These are phyloP conservation scores for Anthostomella pinea DNA, from an alignment of 2,329 filamentous ascomycete species.

Conservation along the genomic window DNA sequence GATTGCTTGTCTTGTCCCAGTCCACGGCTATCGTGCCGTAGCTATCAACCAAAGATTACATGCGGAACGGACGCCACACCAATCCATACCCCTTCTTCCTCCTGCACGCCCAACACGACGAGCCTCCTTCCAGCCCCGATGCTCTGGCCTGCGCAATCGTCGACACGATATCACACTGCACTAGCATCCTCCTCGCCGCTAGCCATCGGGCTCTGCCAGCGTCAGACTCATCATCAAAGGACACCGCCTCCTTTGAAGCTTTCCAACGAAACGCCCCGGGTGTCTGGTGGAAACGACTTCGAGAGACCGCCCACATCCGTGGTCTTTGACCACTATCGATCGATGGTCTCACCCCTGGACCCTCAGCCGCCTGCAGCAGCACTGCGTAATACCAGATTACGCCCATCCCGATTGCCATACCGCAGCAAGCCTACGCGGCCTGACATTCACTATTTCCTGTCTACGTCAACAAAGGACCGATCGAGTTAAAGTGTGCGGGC, in stretches of 20 bases:
- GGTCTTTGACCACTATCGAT: conserved; percentile 1
- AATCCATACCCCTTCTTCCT: conserved; percentile 7
- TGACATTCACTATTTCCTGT: conserved; percentile 1
- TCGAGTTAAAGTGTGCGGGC: conserved; percentile 3
- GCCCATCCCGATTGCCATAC: conserved; percentile 8
- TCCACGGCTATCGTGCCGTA: conserved; percentile 16
- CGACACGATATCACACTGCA: conserved; percentile 6
- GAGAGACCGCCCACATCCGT: conserved; percentile 6
- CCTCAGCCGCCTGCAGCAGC: conserved; percentile 6
- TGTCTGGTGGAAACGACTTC: conserved; percentile 4
- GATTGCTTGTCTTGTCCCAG: conserved; percentile 1
- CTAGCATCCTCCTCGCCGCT: conserved; percentile 10
- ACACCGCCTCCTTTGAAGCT: conserved; percentile 7
- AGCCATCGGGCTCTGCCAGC: conserved; percentile 15
- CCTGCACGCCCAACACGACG: conserved; percentile 3
- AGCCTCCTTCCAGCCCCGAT: conserved; percentile 5
- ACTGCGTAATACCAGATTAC: conserved; percentile 12
- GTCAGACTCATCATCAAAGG: conserved; percentile 4
- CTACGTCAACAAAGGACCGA: conserved; percentile 8
- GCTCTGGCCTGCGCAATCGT: conserved; percentile 7
- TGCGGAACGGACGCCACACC: conserved; percentile 8
- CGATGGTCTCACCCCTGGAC: conserved; percentile 14
- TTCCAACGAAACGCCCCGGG: too few relatives aligned
- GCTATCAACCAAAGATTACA: conserved; percentile 21
- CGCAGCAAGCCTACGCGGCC: conserved; percentile 7